Evolutionary conservation across 176 grass and related monocot genomes (phyloP).

Genomic region (Zoysia pacifica): DNA sequence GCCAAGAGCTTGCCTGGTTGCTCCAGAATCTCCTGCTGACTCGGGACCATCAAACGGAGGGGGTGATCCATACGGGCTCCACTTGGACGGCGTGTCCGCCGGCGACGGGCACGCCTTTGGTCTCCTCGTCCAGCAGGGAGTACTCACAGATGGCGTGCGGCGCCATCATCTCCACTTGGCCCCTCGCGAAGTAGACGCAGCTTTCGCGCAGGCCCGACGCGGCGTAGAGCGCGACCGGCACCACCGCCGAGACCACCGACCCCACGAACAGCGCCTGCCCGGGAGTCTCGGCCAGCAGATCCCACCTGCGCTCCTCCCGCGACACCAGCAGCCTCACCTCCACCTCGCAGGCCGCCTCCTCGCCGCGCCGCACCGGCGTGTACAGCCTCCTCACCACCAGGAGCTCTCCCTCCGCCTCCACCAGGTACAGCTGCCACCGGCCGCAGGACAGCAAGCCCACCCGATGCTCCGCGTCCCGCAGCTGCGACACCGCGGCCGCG

Average conservation of each 20-base stretch:
- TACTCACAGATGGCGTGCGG: conserved; percentile 20
- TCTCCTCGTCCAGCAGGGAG: background rate
- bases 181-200: conserved; percentile 18
- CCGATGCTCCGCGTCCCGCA: background rate
- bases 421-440: background rate
- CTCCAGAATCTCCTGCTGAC: no score
- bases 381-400: conserved; percentile 37
- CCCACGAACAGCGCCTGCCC: conserved; percentile 38
- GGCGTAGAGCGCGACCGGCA: background rate
- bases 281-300: background rate
- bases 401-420: conserved; percentile 29
- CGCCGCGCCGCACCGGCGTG: background rate
- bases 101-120: background rate
- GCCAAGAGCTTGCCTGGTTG: no score
- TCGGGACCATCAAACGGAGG: background rate
- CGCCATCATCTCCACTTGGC: conserved; percentile 19
- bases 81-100: conserved; percentile 6
- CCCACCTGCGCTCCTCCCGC: conserved; percentile 25
- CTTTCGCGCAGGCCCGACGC: background rate
- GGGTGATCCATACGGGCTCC: conserved; percentile 20
- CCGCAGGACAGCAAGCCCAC: background rate
- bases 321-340: conserved; percentile 2
- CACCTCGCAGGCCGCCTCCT: background rate
- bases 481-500: conserved; percentile 21
- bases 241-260: conserved; percentile 23